A percentile compares a stretch with the other conserved stretches of the same genome.
Evolutionary conservation across 2,329 filamentous ascomycete species (phyloP).

Genomic region (Penicillium sp.): DNA sequence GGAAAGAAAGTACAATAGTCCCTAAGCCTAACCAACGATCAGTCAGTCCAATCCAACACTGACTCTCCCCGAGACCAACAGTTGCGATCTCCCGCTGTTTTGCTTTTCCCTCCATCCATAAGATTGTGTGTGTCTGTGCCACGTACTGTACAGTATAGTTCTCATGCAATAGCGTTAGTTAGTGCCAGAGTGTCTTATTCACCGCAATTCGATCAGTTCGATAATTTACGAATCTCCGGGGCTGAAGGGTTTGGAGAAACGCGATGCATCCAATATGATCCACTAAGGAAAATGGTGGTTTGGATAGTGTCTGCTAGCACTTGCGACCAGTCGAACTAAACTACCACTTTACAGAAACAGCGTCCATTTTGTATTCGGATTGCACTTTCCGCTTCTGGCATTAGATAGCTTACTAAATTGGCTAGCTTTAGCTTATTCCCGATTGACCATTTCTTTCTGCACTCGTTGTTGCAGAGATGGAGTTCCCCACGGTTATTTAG

Average conservation of each 20-base stretch:
- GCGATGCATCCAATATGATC: slow-evolving; percentile 5
- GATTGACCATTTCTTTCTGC: background rate
- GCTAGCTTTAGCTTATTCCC: background rate
- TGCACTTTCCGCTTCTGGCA: background rate
- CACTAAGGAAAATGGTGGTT: background rate
- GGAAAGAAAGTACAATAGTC: too few relatives aligned
- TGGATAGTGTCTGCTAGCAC: slow-evolving; percentile 1
- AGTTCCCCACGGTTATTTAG: background rate
- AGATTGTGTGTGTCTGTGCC: background rate
- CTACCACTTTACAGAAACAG: too few relatives aligned
- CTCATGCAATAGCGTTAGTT: background rate
- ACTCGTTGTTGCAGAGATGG: background rate
- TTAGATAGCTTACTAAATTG: background rate
- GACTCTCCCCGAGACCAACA: too few relatives aligned
- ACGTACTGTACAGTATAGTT: background rate
- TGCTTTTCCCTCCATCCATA: background rate
- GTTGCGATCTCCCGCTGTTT: background rate
- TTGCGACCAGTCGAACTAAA: slow-evolving; percentile 6
- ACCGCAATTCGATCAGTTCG: slow-evolving; percentile 2
- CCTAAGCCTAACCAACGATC: too few relatives aligned
- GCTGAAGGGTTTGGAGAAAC: background rate
- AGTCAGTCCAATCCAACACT: too few relatives aligned
- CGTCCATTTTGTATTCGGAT: background rate
- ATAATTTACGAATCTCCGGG: background rate
- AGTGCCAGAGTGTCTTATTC: background rate